phyloP scores from a whole-genome alignment of 2,329 filamentous ascomycete species.

The Neopestalotiopsis sp. region DNA sequence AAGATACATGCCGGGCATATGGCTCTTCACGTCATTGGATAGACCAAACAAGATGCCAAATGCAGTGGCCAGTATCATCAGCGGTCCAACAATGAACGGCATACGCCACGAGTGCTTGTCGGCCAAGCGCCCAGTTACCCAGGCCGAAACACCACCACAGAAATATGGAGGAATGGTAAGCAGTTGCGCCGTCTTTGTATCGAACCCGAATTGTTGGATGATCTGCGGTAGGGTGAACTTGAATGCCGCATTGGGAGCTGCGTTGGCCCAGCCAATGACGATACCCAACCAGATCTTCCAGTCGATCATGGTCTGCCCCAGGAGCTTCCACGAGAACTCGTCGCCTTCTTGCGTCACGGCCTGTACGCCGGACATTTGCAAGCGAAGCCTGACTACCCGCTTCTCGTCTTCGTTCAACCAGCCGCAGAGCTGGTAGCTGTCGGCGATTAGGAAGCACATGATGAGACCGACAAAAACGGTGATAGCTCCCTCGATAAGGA shows the following conservation, averaged over 20 bases:
- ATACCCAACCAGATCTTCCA: constrained; percentile 43
- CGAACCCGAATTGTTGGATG: constrained; percentile 46
- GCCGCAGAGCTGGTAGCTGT: constrained; percentile 51
- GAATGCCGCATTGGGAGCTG: constrained; percentile 34
- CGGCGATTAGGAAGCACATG: constrained; percentile 49
- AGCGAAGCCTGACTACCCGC: constrained; percentile 28
- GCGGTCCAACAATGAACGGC: constrained; percentile 33
- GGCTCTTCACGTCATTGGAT: background rate
- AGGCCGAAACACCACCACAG: constrained; percentile 32
- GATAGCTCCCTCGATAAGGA: constrained; percentile 41
- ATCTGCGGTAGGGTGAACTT: constrained; percentile 40
- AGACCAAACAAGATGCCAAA: constrained; percentile 34
- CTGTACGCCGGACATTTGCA: constrained; percentile 21
- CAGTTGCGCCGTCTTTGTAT: constrained; percentile 32
- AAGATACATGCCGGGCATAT: constrained; percentile 22
- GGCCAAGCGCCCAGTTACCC: constrained; percentile 32
- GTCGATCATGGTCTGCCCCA: constrained; percentile 41
- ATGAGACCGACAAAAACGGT: constrained; percentile 38
- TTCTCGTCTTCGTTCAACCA: constrained; percentile 51
- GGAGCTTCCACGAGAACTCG: constrained; percentile 23
- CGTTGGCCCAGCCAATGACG: constrained; percentile 39
- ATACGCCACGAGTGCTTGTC: constrained; percentile 36
- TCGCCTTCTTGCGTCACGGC: constrained; percentile 15
- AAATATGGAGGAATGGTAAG: constrained; percentile 24
- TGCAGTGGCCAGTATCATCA: constrained; percentile 29